Evolutionary conservation across 768 basidiomycete genomes (phyloP), one percentile per base, ranked within the genome.

Genomic region (Daedaleopsis sinensis): DNA sequence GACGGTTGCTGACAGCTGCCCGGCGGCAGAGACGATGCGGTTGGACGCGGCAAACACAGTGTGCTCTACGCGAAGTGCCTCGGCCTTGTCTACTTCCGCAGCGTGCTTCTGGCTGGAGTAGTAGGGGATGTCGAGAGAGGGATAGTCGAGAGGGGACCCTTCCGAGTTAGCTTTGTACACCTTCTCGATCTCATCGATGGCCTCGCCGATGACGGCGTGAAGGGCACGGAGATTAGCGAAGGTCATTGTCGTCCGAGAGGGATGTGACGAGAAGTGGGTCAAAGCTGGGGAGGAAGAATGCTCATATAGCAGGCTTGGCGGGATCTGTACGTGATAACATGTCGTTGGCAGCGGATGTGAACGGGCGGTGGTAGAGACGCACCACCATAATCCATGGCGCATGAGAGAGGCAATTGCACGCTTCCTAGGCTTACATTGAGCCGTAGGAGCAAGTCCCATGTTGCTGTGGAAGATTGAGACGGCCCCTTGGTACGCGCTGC

Each of bases 131-230:
- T 61, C 60, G 42, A 54, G 57, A 9, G 55, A 38, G 12, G 61
- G 61, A 23, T 52, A 58, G 21, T 53, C 52, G 56, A 62, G 55
- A 21, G 52, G 35, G 13, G 19, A 1, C 51, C 51, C 48, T 3
- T 18, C 39, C 39, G 39, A 42, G 37, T 62, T 47, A 18, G 60
- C 38, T 1, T 48, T 50, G 52, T 68, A 89, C 46, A 88, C 75
- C 48, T 74, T 75, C 69, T 89, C 83, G 12, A 91, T 86, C 64
- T 88, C 85, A 72, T 84, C 79, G 61, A 90, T 72, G 23, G 88
- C 87, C 63, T 85, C 78, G 64, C 83, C 85, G 65, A 91, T 81
- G 69, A 89, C 81, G 62, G 80, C 72, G 62, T 89, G 85, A 37
- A 90, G 81, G 32, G 83, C 82, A 42, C 82, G 82, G 53, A 90